Percentiles rank a stretch among this genome's conserved stretches.
These are phyloP conservation scores for Ilyonectria mors-panacis DNA, from an alignment of 2,329 filamentous ascomycete genomes.

Conservation along the genomic window DNA sequence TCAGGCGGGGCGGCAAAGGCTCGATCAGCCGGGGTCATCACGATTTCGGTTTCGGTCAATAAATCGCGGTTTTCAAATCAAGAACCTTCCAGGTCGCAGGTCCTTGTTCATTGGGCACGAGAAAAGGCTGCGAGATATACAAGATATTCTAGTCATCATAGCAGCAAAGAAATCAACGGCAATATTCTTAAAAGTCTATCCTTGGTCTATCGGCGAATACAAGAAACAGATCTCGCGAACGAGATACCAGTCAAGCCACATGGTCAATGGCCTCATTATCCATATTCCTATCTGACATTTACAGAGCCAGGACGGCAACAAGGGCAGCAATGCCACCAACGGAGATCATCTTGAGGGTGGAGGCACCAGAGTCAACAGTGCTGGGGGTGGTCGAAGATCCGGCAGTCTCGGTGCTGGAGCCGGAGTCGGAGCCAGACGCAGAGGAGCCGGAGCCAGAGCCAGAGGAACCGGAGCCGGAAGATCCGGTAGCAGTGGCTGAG, in stretches of 20 bases:
- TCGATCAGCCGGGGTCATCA: neutral
- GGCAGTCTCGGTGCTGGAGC: slow-evolving; percentile 18
- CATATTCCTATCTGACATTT: slow-evolving; percentile 44
- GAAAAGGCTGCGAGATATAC: neutral
- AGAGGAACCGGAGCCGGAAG: slow-evolving; percentile 22
- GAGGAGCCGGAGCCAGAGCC: slow-evolving; percentile 24
- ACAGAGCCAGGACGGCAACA: slow-evolving; percentile 44
- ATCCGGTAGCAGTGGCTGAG: slow-evolving; percentile 5
- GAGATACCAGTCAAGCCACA: slow-evolving; percentile 45
- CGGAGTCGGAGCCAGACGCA: slow-evolving; percentile 12
- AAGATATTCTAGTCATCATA: slow-evolving; percentile 15
- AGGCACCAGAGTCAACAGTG: slow-evolving; percentile 35
- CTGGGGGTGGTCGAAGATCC: slow-evolving; percentile 36
- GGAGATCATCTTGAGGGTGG: slow-evolving; percentile 37
- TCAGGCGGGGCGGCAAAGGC: neutral
- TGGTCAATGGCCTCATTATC: slow-evolving; percentile 42
- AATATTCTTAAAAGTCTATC: slow-evolving; percentile 47
- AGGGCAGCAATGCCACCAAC: slow-evolving; percentile 39
- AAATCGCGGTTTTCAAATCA: neutral
- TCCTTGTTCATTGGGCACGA: neutral
- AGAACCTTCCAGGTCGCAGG: neutral
- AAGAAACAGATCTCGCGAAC: slow-evolving; percentile 48
- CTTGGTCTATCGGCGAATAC: slow-evolving; percentile 49
- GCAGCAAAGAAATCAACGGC: slow-evolving; percentile 32
- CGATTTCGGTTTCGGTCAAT: neutral